phyloP scores from a whole-genome alignment of 139 green algal genomes.

The Tetratostichococcus sp. region DNA sequence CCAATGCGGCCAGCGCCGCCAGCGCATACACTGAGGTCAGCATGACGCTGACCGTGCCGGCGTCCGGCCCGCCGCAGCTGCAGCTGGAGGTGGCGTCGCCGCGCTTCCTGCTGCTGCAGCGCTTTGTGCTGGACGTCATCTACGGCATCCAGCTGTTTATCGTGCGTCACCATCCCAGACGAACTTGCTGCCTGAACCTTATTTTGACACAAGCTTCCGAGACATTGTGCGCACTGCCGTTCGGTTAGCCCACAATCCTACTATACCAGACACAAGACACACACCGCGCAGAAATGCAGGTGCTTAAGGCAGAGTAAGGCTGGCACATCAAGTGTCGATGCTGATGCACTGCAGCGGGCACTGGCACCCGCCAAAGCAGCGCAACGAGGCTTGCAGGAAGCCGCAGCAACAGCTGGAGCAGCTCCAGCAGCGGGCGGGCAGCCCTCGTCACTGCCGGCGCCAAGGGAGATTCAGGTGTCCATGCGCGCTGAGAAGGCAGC shows the following conservation, averaged over 20 bases:
- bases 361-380: not conserved
- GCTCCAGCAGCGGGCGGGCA: not conserved
- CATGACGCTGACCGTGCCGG: not conserved
- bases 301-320: no score
- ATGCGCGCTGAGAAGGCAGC: not conserved
- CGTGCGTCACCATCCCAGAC: no score
- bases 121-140: slow-evolving; percentile 32
- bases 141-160: slow-evolving; percentile 24
- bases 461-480: not conserved
- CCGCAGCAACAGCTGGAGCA: no score
- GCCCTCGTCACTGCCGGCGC: not conserved
- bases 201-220: no score
- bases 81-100: slow-evolving; percentile 6
- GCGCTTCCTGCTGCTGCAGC: slow-evolving; percentile 32
- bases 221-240: no score
- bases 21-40: slow-evolving; percentile 4
- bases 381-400: not conserved
- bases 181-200: no score
- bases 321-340: no score
- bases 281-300: no score
- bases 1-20: slow-evolving; percentile 11
- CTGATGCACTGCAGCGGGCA: not conserved
- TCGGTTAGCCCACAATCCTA: no score
- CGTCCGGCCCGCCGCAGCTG: not conserved
- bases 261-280: no score